Evolutionary conservation across 495 filamentous ascomycete genomes (phyloP), one percentile per base, ranked within the genome.

Genomic region (Daldinia grandis): DNA sequence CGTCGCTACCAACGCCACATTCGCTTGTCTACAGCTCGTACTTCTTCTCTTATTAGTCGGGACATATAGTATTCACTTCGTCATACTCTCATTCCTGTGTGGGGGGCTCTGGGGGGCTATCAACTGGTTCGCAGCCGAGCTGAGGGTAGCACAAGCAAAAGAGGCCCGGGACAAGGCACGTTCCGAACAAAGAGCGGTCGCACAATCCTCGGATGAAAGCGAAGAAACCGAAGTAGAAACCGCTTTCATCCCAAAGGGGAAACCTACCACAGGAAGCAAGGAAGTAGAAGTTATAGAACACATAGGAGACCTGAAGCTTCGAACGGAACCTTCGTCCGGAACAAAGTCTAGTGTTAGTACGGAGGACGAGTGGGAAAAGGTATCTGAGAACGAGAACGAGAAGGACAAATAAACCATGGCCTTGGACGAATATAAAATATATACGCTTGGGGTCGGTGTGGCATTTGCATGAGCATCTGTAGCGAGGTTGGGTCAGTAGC

Each of bases 81-180:
- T 92, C 57, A 83, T 92, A 56, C 84, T 99, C 5, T 95, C 92
- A 6, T 76, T 88, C 53, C 81, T 99, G 8, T 92, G 88, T 40
- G 93, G 80, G 1, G 91, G 92, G 0, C 85, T 99, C 25, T 99
- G 95, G 95, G 91, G 86, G 79, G 87, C 89, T 21, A 97, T 99
- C 80, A 97, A 97, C 81, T 99, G 95, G 95, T 99, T 99, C 75
- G 93, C 93, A 42, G 77, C 78, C 24, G 95, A 99, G 83, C 82
- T 99, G 35, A 84, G 83, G 57, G 80, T 81, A 9, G 89, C 89
- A 44, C 89, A 92, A 73, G 81, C 78, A 21, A 83, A 83, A 59
- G 87, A 94, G 76, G 88, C 89, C 69, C 83, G 87, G 56, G 85
- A 86, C 61, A 87, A 88, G 76, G 81, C 82, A 78, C 82, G 79